A percentile compares a stretch with the other conserved stretches of the same genome.
Conservation (phyloP, 768 basidiomycete species). For the Cystofilobasidium bisporidii region DNA sequence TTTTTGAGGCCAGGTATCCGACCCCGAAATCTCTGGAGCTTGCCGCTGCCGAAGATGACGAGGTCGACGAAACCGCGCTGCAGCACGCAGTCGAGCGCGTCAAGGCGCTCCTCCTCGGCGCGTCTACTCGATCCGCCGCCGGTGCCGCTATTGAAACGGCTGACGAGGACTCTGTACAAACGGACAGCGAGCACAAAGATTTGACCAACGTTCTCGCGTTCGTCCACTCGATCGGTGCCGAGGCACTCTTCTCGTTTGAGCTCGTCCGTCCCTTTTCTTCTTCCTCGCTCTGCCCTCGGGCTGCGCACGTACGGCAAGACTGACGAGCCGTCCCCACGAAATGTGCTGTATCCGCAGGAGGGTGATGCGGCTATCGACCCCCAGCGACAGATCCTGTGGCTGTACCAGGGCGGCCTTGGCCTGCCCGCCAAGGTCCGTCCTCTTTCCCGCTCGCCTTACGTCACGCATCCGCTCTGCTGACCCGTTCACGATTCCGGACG, state of each 20-base stretch:
- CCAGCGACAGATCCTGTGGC: slow-evolving; percentile 73
- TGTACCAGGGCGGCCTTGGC: slow-evolving; percentile 68
- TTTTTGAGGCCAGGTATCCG: slow-evolving; percentile 18
- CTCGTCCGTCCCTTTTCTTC: slow-evolving; percentile 42
- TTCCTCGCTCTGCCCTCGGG: not conserved
- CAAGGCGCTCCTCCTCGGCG: not conserved
- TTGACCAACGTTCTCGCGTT: slow-evolving; percentile 75
- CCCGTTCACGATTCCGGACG: not conserved
- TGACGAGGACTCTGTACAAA: slow-evolving; percentile 16
- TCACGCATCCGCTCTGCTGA: not conserved
- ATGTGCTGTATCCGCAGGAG: slow-evolving; percentile 43
- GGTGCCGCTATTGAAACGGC: slow-evolving; percentile 34
- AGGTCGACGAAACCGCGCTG: not conserved
- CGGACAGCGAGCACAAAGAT: slow-evolving; percentile 39
- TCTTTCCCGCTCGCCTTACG: not conserved
- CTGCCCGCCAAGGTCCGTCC: slow-evolving; percentile 69
- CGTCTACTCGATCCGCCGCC: not conserved
- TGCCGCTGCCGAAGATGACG: not conserved
- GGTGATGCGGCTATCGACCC: slow-evolving; percentile 81
- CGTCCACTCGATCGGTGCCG: slow-evolving; percentile 72
- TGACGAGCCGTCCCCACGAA: too few species aligned
- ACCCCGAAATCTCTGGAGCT: slow-evolving; percentile 26
- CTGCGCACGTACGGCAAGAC: not conserved
- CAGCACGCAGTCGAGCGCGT: not conserved
- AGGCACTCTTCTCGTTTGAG: slow-evolving; percentile 66